Evolutionary conservation across 306 rosid species (phyloP).

Genomic region (Quercus aquifolioides): DNA sequence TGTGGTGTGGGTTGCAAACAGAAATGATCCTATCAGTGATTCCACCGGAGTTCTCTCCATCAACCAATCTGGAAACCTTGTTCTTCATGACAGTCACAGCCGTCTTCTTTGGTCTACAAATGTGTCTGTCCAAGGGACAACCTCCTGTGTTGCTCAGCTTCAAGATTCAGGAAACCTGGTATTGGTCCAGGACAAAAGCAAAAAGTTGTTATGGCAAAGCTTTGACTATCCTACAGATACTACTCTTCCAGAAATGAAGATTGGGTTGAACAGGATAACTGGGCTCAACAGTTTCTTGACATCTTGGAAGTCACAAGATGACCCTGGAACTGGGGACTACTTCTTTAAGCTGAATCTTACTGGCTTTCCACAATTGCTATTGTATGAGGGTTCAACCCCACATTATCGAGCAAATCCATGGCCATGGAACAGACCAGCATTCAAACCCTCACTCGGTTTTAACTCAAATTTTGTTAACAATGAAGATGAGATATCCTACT

Average conservation of each 20-base stretch:
- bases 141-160: not conserved
- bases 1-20: not conserved
- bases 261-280: conserved; percentile 16
- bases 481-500: not conserved
- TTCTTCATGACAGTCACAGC: not conserved
- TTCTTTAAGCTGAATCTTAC: too few species aligned
- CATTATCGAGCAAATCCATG: not conserved
- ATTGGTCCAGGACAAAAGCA: too few species aligned
- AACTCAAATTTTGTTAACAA: not conserved
- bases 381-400: too few species aligned
- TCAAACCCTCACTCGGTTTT: not conserved
- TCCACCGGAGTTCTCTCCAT: conserved; percentile 15
- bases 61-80: conserved; percentile 4
- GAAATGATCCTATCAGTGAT: conserved; percentile 17
- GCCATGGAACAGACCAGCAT: not conserved
- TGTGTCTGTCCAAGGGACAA: not conserved
- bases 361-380: too few species aligned
- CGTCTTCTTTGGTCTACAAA: conserved; percentile 22
- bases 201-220: too few species aligned
- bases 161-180: too few species aligned
- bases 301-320: conserved; percentile 28
- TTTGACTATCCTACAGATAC: not conserved
- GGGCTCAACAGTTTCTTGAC: conserved; percentile 16
- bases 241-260: not conserved
- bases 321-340: not conserved